Conservation (phyloP, 768 basidiomycete species). For the Suillus lakei region DNA sequence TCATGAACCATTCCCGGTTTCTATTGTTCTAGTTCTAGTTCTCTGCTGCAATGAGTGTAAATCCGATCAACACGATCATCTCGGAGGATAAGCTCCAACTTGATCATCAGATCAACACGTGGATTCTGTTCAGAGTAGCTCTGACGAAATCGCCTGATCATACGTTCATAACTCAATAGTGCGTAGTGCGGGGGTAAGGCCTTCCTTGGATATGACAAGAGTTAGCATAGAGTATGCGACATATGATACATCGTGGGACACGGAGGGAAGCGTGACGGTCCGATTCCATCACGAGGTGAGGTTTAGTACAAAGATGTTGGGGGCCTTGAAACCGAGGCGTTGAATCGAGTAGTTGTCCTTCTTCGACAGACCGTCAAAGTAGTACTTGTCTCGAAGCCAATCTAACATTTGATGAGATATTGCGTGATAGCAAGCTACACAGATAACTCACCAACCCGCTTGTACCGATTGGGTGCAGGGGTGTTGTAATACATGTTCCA, state of each 20-base stretch:
- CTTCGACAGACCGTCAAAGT: constrained; percentile 66
- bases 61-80: background rate
- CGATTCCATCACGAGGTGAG: constrained; percentile 45
- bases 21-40: background rate
- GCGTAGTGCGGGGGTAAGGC: background rate
- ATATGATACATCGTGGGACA: constrained; percentile 15
- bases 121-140: background rate
- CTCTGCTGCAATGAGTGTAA: background rate
- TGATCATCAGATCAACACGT: background rate
- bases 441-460: constrained; percentile 61
- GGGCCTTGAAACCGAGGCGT: constrained; percentile 76
- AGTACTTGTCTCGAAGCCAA: constrained; percentile 76
- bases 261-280: constrained; percentile 10
- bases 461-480: constrained; percentile 51
- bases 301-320: constrained; percentile 80
- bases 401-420: constrained; percentile 45
- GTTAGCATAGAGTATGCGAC: background rate
- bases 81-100: background rate
- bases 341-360: constrained; percentile 62
- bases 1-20: background rate
- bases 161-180: background rate
- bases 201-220: background rate
- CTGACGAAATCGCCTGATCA: background rate
- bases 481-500: constrained; percentile 56
- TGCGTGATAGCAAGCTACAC: background rate